Base-by-base conservation (phyloP, 75 land plant genomes). In the Chamaecyparis obtusa region DNA sequence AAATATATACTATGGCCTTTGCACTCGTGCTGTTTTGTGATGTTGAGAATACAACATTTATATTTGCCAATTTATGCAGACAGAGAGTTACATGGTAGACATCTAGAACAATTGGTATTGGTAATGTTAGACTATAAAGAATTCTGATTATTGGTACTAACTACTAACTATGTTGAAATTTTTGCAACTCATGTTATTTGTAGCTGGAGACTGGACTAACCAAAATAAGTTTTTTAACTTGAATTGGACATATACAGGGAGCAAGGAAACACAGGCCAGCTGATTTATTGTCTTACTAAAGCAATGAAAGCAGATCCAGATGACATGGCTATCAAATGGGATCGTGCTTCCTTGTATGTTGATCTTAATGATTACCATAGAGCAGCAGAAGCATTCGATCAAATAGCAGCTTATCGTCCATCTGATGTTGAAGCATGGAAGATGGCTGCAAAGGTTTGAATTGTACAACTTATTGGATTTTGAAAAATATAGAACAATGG, bases 241-340 rank as follows among this genome's bases (percentile, higher is more conserved):
- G 35, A 36, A 86, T 88, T 56, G 39, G 16, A 55, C 27, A 46
- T 81, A 1, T 87, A 83, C 87, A 95, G 95, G 88, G 93, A 96
- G 85, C 89, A 91, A 85, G 92, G 92, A 44, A 91, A 96, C 84
- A 83, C 86, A 41, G 94, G 91, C 57, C 98, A 90, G 39, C 93
- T 89, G 27, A 91, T 87, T 30, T 93, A 94, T 78, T 97, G 96
- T 86, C 92, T 97, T 86, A 87, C 77, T 36, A 96, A 93, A 86
- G 99, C 99, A 88, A 94, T 96, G 83, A 92, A 83, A 86, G 96
- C 98, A 79, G 99, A 96, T 91, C 98, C 96, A 41, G 79, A 92
- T 55, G 95, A 96, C 87, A 87, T 93, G n/a, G 87, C 72, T 67
- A 92, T 97, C 49, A 91, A 92, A 60, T 88, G 94, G 89, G 89